phyloP scores from a whole-genome alignment of 495 filamentous ascomycete species.

The Lasiosphaeria miniovina region DNA sequence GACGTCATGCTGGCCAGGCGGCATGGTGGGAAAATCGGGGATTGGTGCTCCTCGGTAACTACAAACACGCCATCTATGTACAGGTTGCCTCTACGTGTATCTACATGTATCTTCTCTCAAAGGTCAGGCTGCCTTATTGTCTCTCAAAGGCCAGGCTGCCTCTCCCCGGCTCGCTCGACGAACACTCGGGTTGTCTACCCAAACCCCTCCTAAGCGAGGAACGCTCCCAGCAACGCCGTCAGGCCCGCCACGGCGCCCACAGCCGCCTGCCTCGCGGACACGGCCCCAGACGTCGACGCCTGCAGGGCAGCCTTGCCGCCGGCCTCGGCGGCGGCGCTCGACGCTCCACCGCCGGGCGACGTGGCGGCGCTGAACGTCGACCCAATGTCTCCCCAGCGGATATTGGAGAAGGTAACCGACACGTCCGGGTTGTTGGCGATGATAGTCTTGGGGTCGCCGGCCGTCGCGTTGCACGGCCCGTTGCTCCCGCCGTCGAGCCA shows the following conservation, averaged over 20 bases:
- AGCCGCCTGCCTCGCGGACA: neutral
- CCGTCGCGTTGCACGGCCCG: constrained; percentile 58
- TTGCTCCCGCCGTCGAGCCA: constrained; percentile 58
- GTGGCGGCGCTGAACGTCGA: constrained; percentile 41
- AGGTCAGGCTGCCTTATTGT: no score
- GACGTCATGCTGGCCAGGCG: neutral
- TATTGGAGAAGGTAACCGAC: constrained; percentile 59
- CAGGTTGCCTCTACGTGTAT: no score
- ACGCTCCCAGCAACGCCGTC: constrained; percentile 3
- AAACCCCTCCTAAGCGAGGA: neutral
- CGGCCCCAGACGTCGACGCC: neutral
- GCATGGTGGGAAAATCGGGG: no score
- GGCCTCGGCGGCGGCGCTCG: neutral
- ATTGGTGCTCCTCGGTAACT: no score
- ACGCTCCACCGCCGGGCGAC: neutral
- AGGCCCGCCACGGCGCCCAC: constrained; percentile 3
- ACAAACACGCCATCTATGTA: no score
- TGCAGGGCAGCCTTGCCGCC: neutral
- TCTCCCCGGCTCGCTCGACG: no score
- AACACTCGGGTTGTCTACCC: neutral
- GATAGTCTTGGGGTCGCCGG: constrained; percentile 50
- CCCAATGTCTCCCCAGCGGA: constrained; percentile 63
- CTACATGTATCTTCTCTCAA: no score
- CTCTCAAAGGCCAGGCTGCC: no score
- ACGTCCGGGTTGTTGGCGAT: constrained; percentile 43